These are phyloP conservation scores for Physcomitrium patens DNA, from an alignment of 225 moss, liverwort and hornwort species.

Conservation along the genomic window DNA sequence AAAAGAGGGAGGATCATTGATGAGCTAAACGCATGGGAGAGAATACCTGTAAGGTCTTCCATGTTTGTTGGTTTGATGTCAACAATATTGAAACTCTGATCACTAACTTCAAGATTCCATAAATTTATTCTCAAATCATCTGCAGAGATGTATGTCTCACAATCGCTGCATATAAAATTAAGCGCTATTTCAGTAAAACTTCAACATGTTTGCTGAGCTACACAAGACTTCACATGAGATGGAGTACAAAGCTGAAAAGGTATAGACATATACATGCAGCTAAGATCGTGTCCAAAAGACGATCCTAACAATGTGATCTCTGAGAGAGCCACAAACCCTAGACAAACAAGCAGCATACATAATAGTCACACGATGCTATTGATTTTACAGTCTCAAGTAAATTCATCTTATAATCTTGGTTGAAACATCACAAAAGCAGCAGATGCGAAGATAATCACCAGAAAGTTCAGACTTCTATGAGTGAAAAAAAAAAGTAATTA, in stretches of 20 bases:
- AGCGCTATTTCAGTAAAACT: conserved; percentile 1
- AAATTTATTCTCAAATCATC: conserved; percentile 99
- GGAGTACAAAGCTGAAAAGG: background rate
- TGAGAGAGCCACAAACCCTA: conserved; percentile 2
- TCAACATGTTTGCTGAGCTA: background rate
- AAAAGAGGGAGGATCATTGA: background rate
- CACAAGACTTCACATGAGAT: background rate
- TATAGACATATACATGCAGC: background rate
- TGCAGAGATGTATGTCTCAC: conserved; percentile 98
- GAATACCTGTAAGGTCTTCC: conserved; percentile 95
- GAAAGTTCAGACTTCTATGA: background rate
- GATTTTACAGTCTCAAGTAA: conserved; percentile 2
- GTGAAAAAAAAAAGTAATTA: background rate
- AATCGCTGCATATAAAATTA: conserved; percentile 70
- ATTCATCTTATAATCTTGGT: background rate
- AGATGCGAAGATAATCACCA: background rate
- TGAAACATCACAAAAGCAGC: conserved; percentile 1
- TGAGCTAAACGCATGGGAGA: background rate
- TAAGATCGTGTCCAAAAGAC: background rate
- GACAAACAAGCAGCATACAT: background rate
- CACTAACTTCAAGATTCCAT: conserved; percentile 99
- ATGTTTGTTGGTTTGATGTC: conserved; percentile 99
- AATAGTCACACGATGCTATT: background rate
- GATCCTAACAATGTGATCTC: background rate
- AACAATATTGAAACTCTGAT: conserved; percentile 99